These are phyloP conservation scores for Penicillium cosmopolitanum DNA, from an alignment of 495 filamentous ascomycete species.

Conservation along the genomic window DNA sequence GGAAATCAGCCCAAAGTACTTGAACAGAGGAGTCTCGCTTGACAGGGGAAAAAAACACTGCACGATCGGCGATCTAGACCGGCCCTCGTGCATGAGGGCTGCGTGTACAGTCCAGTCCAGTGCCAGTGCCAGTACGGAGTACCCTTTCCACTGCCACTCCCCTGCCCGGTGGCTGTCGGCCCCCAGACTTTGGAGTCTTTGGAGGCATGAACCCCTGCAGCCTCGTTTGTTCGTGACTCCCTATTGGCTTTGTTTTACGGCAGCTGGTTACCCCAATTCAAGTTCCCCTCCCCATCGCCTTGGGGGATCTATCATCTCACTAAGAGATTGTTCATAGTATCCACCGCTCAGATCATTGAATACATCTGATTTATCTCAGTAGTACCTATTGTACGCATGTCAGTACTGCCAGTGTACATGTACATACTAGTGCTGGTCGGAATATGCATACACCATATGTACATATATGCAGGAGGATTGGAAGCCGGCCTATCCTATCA, in stretches of 20 bases:
- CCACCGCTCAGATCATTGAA: too few species aligned
- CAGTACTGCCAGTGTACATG: too few species aligned
- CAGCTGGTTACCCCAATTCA: not conserved
- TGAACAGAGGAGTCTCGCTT: not conserved
- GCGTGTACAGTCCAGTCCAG: not conserved
- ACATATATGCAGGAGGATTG: not conserved
- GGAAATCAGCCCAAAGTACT: too few species aligned
- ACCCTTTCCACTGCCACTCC: too few species aligned
- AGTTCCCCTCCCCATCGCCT: too few species aligned
- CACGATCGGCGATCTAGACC: slow-evolving; percentile 38
- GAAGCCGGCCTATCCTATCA: not conserved
- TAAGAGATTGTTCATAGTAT: too few species aligned
- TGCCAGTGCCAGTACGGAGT: slow-evolving; percentile 2
- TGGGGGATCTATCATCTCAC: too few species aligned
- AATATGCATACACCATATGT: not conserved
- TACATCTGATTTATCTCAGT: too few species aligned
- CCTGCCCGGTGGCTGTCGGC: not conserved
- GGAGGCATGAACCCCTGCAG: slow-evolving; percentile 4
- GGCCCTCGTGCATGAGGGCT: not conserved
- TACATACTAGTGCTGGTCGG: not conserved
- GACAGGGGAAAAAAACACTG: slow-evolving; percentile 4
- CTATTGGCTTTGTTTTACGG: not conserved
- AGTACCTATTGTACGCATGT: too few species aligned
- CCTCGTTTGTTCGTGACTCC: not conserved
- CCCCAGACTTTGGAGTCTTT: not conserved